phyloP scores from a whole-genome alignment of 2,329 filamentous ascomycete genomes.

The Botrytis galanthina region DNA sequence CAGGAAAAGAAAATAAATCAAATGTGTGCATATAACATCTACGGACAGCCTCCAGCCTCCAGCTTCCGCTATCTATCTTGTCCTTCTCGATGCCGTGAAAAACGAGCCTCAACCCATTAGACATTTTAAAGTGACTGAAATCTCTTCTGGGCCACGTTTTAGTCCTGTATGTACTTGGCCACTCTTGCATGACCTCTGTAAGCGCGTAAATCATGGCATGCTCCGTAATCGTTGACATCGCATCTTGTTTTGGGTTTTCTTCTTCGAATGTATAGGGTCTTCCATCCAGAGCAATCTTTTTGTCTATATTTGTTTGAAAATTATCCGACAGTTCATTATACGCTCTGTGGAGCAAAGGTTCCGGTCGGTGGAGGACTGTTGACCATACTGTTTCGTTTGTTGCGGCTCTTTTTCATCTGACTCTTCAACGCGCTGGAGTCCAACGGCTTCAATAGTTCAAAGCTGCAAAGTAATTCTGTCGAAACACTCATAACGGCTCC shows the following conservation, averaged over 20 bases:
- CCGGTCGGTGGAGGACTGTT: constrained; percentile 73
- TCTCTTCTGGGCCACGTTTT: not conserved
- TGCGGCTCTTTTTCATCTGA: constrained; percentile 97
- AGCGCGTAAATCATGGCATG: constrained; percentile 6
- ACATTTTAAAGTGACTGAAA: not conserved
- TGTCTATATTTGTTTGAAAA: not conserved
- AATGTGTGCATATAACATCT: constrained; percentile 7
- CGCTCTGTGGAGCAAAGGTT: constrained; percentile 21
- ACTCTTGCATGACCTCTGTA: not conserved
- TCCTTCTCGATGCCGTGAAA: constrained; percentile 5
- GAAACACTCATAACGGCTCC: constrained; percentile 98
- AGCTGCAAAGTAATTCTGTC: constrained; percentile 88
- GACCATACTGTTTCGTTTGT: constrained; percentile 90
- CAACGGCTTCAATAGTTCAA: constrained; percentile 92
- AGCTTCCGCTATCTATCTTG: constrained; percentile 8
- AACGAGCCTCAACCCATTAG: not conserved
- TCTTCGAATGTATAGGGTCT: not conserved
- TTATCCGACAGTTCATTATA: constrained; percentile 15
- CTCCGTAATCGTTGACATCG: not conserved
- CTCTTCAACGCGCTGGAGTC: constrained; percentile 96
- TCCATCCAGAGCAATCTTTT: not conserved
- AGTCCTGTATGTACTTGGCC: not conserved
- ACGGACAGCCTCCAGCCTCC: not conserved
- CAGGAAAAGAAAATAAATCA: constrained; percentile 12
- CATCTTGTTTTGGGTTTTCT: not conserved